Evolutionary conservation across 2,329 filamentous ascomycete species (phyloP).

Genomic region (Ophiostoma pallidulum): DNA sequence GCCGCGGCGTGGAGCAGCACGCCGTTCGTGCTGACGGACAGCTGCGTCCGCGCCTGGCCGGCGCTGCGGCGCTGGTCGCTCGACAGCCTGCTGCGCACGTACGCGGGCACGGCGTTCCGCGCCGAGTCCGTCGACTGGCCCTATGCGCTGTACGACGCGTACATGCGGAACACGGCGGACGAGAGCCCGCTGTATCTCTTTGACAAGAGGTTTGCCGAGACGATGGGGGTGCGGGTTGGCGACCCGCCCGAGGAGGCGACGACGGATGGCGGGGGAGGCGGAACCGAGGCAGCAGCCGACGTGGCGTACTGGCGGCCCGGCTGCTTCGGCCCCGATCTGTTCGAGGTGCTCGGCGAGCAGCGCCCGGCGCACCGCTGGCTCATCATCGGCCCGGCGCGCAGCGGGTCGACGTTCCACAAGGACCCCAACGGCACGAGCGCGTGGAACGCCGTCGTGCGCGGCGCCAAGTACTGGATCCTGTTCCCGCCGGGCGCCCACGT

Average conservation of each 20-base stretch:
- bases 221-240: slow-evolving; percentile 65
- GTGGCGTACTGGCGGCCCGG: slow-evolving; percentile 67
- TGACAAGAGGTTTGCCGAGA: slow-evolving; percentile 75
- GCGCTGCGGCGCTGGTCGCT: slow-evolving; percentile 66
- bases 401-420: slow-evolving; percentile 93
- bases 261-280: slow-evolving; percentile 33
- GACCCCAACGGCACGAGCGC: slow-evolving; percentile 65
- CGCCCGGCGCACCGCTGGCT: slow-evolving; percentile 87
- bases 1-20: slow-evolving; percentile 63
- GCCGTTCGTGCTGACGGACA: slow-evolving; percentile 71
- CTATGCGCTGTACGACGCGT: slow-evolving; percentile 67
- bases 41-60: slow-evolving; percentile 71
- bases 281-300: slow-evolving; percentile 21
- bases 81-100: slow-evolving; percentile 53
- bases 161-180: slow-evolving; percentile 70
- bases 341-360: slow-evolving; percentile 65
- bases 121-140: slow-evolving; percentile 94
- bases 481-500: slow-evolving; percentile 73
- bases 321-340: slow-evolving; percentile 82
- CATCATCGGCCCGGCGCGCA: slow-evolving; percentile 77
- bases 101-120: slow-evolving; percentile 61
- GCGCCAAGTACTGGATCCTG: slow-evolving; percentile 98
- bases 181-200: slow-evolving; percentile 92
- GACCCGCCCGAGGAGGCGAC: too few species aligned
- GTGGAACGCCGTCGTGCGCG: slow-evolving; percentile 88